Evolutionary conservation across 768 basidiomycete genomes (phyloP), one percentile per base, ranked within the genome.

Genomic region (Botryobasidium botryosum): DNA sequence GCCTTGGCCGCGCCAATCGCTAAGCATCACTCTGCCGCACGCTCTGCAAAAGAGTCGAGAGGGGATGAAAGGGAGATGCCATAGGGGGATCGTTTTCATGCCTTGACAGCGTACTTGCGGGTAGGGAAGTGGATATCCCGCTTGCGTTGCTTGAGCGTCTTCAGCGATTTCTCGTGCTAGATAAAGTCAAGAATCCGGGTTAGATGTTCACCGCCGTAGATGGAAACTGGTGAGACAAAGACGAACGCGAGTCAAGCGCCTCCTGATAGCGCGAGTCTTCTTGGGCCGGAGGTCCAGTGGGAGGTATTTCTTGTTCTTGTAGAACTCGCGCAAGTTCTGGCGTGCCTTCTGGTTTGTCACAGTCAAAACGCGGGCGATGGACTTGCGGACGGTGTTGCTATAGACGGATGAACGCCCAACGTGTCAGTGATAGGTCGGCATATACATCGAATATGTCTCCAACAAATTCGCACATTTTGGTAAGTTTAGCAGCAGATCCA

Each of bases 261-360:
- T 74, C 61, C 94, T 77, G 71, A 99, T 96, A 33, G 94, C 94
- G 56, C 94, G 82, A 51, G 94, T 99, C 79, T 81, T 91, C 81
- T 97, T 99, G 53, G 77, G 64, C 53, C 94, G 85, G 60, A 99
- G 81, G 71, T 99, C 94, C 54, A 97, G 87, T 51, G 94, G 94
- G 53, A 85, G 69, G 68, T 84, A 85, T 61, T 86, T 91, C 77
- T 92, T 92, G 64, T 70, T 67, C 74, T 92, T 92, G 84, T 96
- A 96, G 71, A 78, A 88, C 64, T 97, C 91, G 45, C 87, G 85
- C 54, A 94, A 77, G 67, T 90, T 88, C 70, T 88, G 82, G 55
- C 92, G 85, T 55, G 80, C 78, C 68, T 99, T 99, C 63, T 87
- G 83, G 80, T 94, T 97, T 72, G 82, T 92, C 57, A 97, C 90